These are phyloP conservation scores for Cladosporium sphaerospermum DNA, from an alignment of 2,329 filamentous ascomycete genomes.

Conservation along the genomic window DNA sequence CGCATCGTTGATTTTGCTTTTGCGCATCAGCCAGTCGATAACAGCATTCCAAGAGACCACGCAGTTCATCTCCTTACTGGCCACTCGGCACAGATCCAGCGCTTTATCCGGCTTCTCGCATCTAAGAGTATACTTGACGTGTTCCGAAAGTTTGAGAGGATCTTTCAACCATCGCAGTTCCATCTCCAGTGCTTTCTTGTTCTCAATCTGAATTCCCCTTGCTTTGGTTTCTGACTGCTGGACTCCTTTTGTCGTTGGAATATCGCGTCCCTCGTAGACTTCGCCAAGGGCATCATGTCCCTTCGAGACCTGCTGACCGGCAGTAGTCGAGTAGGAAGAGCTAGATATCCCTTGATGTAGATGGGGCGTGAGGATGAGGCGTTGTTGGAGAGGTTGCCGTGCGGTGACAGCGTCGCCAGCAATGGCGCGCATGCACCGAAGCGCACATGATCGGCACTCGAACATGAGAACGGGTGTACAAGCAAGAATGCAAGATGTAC, in stretches of 20 bases:
- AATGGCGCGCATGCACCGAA: constrained; percentile 39
- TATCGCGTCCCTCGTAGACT: background rate
- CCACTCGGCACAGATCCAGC: constrained; percentile 58
- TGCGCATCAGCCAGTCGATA: constrained; percentile 63
- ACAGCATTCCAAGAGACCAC: constrained; percentile 84
- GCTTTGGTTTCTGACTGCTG: constrained; percentile 1
- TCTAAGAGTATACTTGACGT: constrained; percentile 56
- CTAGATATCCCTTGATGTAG: constrained; percentile 11
- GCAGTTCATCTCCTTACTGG: constrained; percentile 59
- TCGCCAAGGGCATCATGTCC: background rate
- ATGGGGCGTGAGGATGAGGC: constrained; percentile 21
- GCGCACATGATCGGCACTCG: constrained; percentile 39
- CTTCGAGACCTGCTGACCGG: background rate
- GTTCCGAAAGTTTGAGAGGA: constrained; percentile 64
- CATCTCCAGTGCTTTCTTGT: constrained; percentile 37
- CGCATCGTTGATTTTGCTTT: constrained; percentile 56
- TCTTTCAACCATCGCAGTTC: constrained; percentile 62
- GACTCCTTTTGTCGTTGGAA: background rate
- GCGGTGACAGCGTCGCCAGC: constrained; percentile 23
- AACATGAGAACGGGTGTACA: constrained; percentile 31
- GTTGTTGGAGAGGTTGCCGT: constrained; percentile 13
- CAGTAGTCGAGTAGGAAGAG: background rate
- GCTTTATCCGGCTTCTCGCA: constrained; percentile 61
- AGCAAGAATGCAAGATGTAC: background rate
- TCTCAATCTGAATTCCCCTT: constrained; percentile 9